Conservation (phyloP, 2,329 filamentous ascomycete species). For the Paracamarosporium sp. region DNA sequence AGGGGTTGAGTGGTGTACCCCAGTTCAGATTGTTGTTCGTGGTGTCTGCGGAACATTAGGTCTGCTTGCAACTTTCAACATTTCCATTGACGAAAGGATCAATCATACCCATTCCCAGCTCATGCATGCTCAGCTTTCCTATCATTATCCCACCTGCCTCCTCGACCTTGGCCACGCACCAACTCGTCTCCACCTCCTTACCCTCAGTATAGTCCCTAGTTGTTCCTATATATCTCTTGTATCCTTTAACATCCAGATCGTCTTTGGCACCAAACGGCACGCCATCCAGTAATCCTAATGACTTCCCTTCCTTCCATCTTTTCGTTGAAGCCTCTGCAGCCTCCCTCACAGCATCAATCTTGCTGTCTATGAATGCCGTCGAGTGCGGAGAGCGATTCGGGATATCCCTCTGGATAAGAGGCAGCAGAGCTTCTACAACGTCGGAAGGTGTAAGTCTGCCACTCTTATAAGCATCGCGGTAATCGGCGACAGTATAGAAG, state of each 20-base stretch:
- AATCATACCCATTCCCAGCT: constrained; percentile 70
- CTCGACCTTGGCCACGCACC: constrained; percentile 74
- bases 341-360: constrained; percentile 67
- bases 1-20: constrained; percentile 79
- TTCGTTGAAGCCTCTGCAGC: constrained; percentile 76
- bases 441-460: constrained; percentile 74
- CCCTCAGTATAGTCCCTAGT: constrained; percentile 62
- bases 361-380: constrained; percentile 74
- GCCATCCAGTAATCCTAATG: constrained; percentile 76
- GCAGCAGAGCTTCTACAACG: constrained; percentile 74
- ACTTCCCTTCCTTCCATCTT: constrained; percentile 71
- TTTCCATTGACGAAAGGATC: not conserved
- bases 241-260: constrained; percentile 75
- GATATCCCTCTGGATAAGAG: constrained; percentile 69
- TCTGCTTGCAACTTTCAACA: not conserved
- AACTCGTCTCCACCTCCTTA: constrained; percentile 63
- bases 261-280: constrained; percentile 87
- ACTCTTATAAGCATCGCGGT: constrained; percentile 74
- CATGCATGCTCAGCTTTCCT: constrained; percentile 82
- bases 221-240: constrained; percentile 71
- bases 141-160: constrained; percentile 77
- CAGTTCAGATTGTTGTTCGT: constrained; percentile 81
- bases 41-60: constrained; percentile 60
- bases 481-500: constrained; percentile 71
- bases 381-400: constrained; percentile 66